Evolutionary conservation across 106 monocot species (phyloP), one percentile per base, ranked within the genome.

Genomic region (Amphibolis antarctica): DNA sequence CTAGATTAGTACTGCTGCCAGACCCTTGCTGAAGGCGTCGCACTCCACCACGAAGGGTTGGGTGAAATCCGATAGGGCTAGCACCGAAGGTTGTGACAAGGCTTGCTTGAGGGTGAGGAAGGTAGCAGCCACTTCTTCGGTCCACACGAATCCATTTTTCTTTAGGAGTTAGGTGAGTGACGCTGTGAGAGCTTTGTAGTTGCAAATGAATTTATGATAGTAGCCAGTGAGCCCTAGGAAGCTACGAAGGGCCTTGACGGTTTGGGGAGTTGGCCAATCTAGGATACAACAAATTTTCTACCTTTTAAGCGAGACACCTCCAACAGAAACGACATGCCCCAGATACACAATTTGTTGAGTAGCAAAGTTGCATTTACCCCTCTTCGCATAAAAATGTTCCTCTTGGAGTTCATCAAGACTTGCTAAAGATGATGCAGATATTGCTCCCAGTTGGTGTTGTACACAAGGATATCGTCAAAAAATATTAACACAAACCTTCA

Each of bases 381-480:
- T 19, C 22, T 47, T 50, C 0, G 31, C 45, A 64, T 15, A 21
- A 46, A 42, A n/a, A n/a, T 31, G 24, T 23, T 67, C 22, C 0
- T 43, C 10, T 14, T 55, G 2, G 4, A 67, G 5, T 31, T 14
- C 1, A 5, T 5, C 0, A 44, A 44, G 10, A 44, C 55, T 15
- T 42, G 0, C 0, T 0, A 0, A 9, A 69, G 23, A 7, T 69
- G 55, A 18, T 59, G 12, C 17, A 57, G 7, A n/a, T 69, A 59
- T 0, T 0, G 6, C 13, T 14, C 20, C 0, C n/a, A n/a, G n/a
- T n/a, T 17, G 0, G 21, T 4, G 26, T 25, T 59, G 14, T 58
- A 69, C 0, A 69, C 15, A 12, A 69, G 5, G 14, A 69, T 69
- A 10, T 58, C 69, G 24, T 69, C 57, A 59, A 69, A 69, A 25